Conservation (phyloP, 495 filamentous ascomycete genomes). For the Penicillium bialowiezense region DNA sequence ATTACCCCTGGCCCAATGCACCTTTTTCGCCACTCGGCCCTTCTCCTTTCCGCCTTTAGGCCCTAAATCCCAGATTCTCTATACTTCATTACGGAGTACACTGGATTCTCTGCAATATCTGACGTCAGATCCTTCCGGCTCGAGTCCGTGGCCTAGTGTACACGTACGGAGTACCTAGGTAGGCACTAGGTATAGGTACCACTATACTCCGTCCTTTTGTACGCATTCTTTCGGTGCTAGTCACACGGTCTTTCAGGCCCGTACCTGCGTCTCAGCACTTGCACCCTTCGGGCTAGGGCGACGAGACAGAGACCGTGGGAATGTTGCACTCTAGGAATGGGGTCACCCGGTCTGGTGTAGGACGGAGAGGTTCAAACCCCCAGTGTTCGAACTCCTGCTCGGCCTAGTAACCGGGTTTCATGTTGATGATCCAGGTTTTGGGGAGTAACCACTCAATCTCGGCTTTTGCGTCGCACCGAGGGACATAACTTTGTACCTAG, state of each 20-base stretch:
- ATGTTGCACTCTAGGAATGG: neutral
- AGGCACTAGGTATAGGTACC: no score
- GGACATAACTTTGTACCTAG: no score
- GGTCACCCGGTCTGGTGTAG: no score
- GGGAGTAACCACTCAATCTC: no score
- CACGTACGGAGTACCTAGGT: no score
- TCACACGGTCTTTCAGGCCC: neutral
- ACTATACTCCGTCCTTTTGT: no score
- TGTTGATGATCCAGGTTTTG: neutral
- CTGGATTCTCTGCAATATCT: neutral
- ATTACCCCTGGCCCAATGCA: slow-evolving; percentile 20
- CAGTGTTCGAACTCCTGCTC: neutral
- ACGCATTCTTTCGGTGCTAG: neutral
- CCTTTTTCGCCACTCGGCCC: slow-evolving; percentile 9
- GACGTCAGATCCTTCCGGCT: neutral
- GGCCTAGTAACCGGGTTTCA: neutral
- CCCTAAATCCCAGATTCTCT: no score
- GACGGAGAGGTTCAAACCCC: no score
- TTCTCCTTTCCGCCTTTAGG: neutral
- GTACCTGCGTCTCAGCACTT: slow-evolving; percentile 19
- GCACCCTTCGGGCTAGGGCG: slow-evolving; percentile 8
- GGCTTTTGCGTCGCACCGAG: no score
- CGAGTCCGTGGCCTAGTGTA: no score
- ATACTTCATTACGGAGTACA: no score
- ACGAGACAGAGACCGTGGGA: slow-evolving; percentile 21